Evolutionary conservation across 129 eudicot genomes (phyloP), one percentile per base, ranked within the genome.

Genomic region (Flaveria brownii): DNA sequence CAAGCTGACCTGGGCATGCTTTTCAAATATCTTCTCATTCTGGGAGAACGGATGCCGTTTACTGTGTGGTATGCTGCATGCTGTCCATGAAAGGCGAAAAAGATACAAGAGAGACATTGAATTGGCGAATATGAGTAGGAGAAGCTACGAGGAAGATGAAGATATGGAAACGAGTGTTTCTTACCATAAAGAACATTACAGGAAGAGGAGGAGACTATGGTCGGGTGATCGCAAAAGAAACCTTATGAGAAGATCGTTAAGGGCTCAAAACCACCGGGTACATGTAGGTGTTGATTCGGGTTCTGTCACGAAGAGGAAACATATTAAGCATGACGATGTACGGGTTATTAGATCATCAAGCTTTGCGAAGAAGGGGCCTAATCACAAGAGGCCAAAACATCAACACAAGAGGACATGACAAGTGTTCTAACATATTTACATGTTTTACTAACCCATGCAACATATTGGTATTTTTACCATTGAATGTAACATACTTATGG

Each of bases 161-260:
- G 81, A 78, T 16, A 65, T 63, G 30, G 77, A 70, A 64, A 45
- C 33, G 23, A 57, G 77, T 16, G 9, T 56, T 57, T 47, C 65
- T 42, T 54, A 55, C 50, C 70, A 70, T 36, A 45, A 45, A 9
- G 59, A 66, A 57, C 76, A 26, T 43, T 59, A 60, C 1, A 65
- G 57, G 43, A 54, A 16, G n/a, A 54, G 61, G 47, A 78, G 80
- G 67, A 68, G 72, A 56, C 65, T 76, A 43, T 63, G 73, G 59
- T 72, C 73, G 39, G 73, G 82, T 20, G 75, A 72, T 25, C 73
- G 74, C 41, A 86, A 73, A 83, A 8, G 77, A 13, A 82, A 82
- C 22, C 84, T 75, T 76, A 22, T 87, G 81, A 85, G 81, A 76
- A 77, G 70, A 56, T 73, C 87, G 22, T 69, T 90, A 62, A 87